Evolutionary conservation across 1,139 yeast genomes (phyloP), one percentile per base, ranked within the genome.

Genomic region (Tardiomyces blankii): DNA sequence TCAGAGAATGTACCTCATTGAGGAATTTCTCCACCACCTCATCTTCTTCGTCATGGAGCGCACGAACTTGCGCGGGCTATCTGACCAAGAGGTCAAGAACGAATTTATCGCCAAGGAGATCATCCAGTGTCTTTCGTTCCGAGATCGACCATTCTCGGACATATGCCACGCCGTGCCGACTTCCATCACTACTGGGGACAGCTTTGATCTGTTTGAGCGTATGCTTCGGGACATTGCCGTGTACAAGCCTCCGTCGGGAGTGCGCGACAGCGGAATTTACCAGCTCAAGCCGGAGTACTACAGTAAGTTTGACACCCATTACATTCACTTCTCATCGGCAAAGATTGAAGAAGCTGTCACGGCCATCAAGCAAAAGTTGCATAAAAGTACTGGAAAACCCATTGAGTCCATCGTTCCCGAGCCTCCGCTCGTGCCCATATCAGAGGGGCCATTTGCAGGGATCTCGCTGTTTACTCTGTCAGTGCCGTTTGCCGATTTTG

Each of bases 41-140:
- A 82, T 88, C 43, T 80, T 79, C 46, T 53, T 87, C 13, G 62
- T 87, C 9, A 76, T 85, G 2, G 95, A 88, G 55, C 78, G 85
- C 44, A 64, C 78, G 9, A 77, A 78, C 50, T 66, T 87, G 39
- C 68, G 69, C 35, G 77, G 80, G 3, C 58, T 70, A 2, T 64
- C 73, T 1, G 76, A 75, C 1, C 73, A 72, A 6, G 77, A 71
- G n/a, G 69, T 78, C 7, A 71, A 71, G 18, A 75, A 74, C 46
- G 63, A 66, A 11, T 70, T 81, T 47, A 74, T 87, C 39, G 70
- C 68, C 47, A 73, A 75, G 43, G 96, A 89, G 56, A 77, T 91
- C 18, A 72, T 87, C 25, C 97, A 91, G 58, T 74, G 80, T 14
- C 68, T 91, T 21, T 80, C 93, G 48, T 86, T 86, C 65, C 80